These are phyloP conservation scores for Kappamyces sp. DNA, from an alignment of 192 early-diverging fungal species.

Conservation along the genomic window DNA sequence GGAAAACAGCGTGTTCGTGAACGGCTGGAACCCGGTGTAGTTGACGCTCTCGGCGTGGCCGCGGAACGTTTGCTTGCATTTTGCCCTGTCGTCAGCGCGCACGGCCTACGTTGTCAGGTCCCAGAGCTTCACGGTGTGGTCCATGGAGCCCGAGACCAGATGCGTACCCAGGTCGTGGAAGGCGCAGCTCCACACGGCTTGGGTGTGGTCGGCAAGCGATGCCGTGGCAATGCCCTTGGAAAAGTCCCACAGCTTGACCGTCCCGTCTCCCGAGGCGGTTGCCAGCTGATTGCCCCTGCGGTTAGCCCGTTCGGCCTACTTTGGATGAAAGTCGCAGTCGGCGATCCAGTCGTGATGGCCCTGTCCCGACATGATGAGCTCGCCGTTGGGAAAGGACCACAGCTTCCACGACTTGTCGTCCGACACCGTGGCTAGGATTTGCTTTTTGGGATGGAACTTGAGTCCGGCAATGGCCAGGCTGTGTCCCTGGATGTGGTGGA, in stretches of 20 bases:
- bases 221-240: constrained; percentile 38
- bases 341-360: constrained; percentile 54
- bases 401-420: constrained; percentile 56
- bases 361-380: constrained; percentile 49
- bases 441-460: constrained; percentile 55
- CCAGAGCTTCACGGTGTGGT: constrained; percentile 54
- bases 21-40: constrained; percentile 47
- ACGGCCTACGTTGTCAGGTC: constrained; percentile 43
- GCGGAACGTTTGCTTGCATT: constrained; percentile 50
- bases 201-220: constrained; percentile 47
- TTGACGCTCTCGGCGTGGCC: constrained; percentile 53
- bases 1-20: constrained; percentile 44
- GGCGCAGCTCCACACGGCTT: constrained; percentile 50
- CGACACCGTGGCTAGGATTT: constrained; percentile 50
- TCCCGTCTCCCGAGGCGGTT: constrained; percentile 52
- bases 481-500: constrained; percentile 38
- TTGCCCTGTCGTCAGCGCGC: constrained; percentile 23
- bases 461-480: constrained; percentile 37
- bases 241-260: constrained; percentile 56
- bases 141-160: constrained; percentile 43
- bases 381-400: constrained; percentile 52
- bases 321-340: constrained; percentile 55
- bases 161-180: constrained; percentile 53
- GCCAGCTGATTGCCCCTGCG: constrained; percentile 47
- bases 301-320: constrained; percentile 27